phyloP scores from a whole-genome alignment of 257 asterid genomes.

The Solanum lycopersicoides region DNA sequence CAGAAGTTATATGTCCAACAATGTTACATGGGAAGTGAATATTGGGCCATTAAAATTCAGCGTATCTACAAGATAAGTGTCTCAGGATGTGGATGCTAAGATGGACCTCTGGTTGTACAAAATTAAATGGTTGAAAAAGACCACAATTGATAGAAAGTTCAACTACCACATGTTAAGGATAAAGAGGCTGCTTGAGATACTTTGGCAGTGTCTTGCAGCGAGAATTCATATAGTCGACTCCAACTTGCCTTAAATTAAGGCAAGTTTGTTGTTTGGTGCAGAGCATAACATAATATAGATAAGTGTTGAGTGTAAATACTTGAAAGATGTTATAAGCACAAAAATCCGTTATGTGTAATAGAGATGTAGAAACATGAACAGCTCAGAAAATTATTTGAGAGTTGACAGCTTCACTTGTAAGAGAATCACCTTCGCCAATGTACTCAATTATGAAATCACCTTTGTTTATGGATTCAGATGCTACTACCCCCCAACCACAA shows the following conservation, averaged over 20 bases:
- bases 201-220: neutral
- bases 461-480: constrained; percentile 68
- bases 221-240: neutral
- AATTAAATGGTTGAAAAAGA: neutral
- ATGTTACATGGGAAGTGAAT: neutral
- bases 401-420: neutral
- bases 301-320: neutral
- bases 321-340: neutral
- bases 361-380: neutral
- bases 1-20: neutral
- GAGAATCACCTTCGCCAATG: constrained; percentile 85
- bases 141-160: neutral
- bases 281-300: neutral
- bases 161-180: neutral
- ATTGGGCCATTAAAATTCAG: neutral
- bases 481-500: constrained; percentile 98
- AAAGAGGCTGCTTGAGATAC: neutral
- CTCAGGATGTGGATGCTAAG: neutral
- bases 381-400: neutral
- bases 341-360: neutral
- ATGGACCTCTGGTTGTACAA: neutral
- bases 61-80: neutral
- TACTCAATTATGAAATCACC: constrained; percentile 82
- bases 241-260: neutral
- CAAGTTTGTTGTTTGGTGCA: neutral